A percentile compares a stretch with the other conserved stretches of the same genome.
phyloP scores from a whole-genome alignment of 306 rosid species.

The Lablab purpureus region DNA sequence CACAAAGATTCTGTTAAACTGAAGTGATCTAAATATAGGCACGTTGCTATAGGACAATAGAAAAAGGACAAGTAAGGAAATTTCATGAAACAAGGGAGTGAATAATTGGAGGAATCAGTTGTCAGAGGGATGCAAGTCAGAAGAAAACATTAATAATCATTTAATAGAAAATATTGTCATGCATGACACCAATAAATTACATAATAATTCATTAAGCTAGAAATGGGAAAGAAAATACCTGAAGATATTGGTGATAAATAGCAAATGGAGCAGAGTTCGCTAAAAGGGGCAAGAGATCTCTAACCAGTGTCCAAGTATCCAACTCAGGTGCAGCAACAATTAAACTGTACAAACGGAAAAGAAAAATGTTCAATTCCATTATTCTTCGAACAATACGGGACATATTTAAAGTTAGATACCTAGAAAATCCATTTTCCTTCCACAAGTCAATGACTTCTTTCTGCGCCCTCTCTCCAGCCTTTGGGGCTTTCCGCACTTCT shows the following conservation, averaged over 20 bases:
- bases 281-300: conserved; percentile 74
- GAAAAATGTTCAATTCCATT: background rate
- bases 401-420: conserved; percentile 56
- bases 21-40: background rate
- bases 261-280: conserved; percentile 96
- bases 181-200: background rate
- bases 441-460: conserved; percentile 68
- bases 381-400: conserved; percentile 13
- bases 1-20: conserved; percentile 11
- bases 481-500: conserved; percentile 62
- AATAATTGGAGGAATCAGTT: background rate
- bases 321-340: conserved; percentile 87
- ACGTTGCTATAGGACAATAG: background rate
- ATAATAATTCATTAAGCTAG: conserved; percentile 6
- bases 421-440: conserved; percentile 90
- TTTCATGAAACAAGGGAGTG: background rate
- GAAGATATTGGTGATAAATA: conserved; percentile 91
- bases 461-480: conserved; percentile 83
- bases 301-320: conserved; percentile 75
- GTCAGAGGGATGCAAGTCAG: background rate
- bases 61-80: background rate
- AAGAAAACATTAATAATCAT: background rate
- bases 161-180: background rate
- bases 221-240: conserved; percentile 60
- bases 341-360: conserved; percentile 59